These are phyloP conservation scores for Pyrus betulifolia DNA, from an alignment of 306 rosid species.

Conservation along the genomic window DNA sequence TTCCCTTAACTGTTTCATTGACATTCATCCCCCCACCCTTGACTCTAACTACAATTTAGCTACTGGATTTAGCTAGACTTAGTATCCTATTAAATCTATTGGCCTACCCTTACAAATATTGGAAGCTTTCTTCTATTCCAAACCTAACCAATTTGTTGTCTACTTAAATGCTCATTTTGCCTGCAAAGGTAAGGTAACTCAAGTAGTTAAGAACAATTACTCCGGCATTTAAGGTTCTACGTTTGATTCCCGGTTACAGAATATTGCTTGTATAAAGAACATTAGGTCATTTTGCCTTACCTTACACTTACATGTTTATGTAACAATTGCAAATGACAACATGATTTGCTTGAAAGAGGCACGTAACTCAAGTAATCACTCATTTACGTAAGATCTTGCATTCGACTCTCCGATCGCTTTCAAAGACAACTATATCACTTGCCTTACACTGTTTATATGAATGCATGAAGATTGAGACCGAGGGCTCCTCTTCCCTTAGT, in stretches of 20 bases:
- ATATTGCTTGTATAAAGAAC: too few species aligned
- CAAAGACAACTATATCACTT: background rate
- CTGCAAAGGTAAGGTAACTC: background rate
- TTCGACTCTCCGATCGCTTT: background rate
- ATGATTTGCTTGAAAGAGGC: background rate
- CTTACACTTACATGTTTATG: background rate
- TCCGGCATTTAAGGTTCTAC: too few species aligned
- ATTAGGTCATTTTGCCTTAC: background rate
- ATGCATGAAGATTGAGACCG: background rate
- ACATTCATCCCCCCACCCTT: constrained; percentile 10
- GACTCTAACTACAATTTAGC: constrained; percentile 15
- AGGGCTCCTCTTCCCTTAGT: background rate
- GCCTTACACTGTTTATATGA: background rate
- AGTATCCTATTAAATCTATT: background rate
- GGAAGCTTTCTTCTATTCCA: background rate
- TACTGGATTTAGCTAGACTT: constrained; percentile 1
- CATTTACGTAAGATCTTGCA: background rate
- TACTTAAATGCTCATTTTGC: background rate
- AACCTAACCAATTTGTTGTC: background rate
- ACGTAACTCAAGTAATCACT: background rate
- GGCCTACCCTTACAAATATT: background rate
- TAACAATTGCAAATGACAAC: background rate
- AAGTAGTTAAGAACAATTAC: background rate
- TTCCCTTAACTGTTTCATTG: background rate
- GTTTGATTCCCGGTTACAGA: too few species aligned